Percentiles rank a stretch among this genome's conserved stretches.
These are phyloP conservation scores for Dillenia turbinata DNA, from an alignment of 164 flowering plant genomes.

Conservation along the genomic window DNA sequence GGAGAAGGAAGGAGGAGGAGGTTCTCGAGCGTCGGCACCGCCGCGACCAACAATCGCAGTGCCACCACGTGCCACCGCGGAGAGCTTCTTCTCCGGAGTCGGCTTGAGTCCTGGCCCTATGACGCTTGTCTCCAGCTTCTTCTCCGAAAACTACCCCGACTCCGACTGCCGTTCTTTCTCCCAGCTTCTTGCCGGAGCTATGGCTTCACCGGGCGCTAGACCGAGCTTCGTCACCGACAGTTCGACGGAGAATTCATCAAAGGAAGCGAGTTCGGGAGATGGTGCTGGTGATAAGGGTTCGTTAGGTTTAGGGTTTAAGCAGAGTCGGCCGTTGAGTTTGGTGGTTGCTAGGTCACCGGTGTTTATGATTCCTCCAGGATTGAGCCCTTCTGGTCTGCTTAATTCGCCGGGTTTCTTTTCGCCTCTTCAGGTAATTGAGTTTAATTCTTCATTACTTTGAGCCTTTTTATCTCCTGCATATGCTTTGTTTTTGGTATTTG, in stretches of 20 bases:
- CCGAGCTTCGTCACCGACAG: constrained; percentile 3
- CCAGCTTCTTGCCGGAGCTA: constrained; percentile 92
- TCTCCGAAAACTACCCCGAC: constrained; percentile 56
- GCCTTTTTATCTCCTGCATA: too few species aligned
- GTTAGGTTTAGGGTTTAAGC: constrained; percentile 38
- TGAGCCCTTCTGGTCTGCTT: constrained; percentile 78
- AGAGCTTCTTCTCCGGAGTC: constrained; percentile 35
- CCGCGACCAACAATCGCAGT: constrained; percentile 51
- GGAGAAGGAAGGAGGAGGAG: constrained; percentile 15
- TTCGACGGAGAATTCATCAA: constrained; percentile 8
- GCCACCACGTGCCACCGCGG: constrained; percentile 57
- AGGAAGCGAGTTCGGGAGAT: constrained; percentile 8
- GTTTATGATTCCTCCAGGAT: constrained; percentile 75
- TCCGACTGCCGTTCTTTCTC: constrained; percentile 63
- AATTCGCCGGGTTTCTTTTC: constrained; percentile 76
- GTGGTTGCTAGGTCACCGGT: constrained; percentile 43
- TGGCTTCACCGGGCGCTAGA: constrained; percentile 58
- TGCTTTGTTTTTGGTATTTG: too few species aligned
- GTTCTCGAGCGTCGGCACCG: constrained; percentile 12
- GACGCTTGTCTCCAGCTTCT: constrained; percentile 73
- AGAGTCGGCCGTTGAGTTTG: constrained; percentile 53
- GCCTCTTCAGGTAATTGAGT: constrained; percentile 50
- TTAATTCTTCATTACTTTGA: neutral
- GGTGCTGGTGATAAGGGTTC: constrained; percentile 15
- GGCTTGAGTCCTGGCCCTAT: constrained; percentile 87